These are phyloP conservation scores for Diplogelasinospora grovesii DNA, from an alignment of 495 filamentous ascomycete genomes.

Conservation along the genomic window DNA sequence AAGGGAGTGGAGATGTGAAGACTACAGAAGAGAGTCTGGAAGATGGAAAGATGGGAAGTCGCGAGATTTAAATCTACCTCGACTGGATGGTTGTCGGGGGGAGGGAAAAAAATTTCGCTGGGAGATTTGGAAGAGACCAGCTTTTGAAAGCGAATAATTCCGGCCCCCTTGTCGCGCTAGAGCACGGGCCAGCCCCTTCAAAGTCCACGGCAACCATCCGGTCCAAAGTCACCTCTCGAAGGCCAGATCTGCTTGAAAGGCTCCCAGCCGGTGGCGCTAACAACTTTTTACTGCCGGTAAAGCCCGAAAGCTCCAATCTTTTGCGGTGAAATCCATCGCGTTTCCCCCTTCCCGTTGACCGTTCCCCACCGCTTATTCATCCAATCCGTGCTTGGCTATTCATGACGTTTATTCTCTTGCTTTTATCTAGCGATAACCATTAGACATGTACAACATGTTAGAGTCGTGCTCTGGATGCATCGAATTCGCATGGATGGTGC, in stretches of 20 bases:
- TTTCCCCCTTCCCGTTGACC: too few species aligned
- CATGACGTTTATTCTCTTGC: too few species aligned
- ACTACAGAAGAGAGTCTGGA: conserved; percentile 28
- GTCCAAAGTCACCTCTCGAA: conserved; percentile 6
- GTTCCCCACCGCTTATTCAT: too few species aligned
- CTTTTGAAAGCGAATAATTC: conserved; percentile 34
- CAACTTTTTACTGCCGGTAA: conserved; percentile 24
- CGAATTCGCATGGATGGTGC: too few species aligned
- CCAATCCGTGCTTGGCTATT: too few species aligned
- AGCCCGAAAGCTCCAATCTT: conserved; percentile 25
- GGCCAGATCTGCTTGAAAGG: not conserved
- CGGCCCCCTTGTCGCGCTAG: conserved; percentile 25
- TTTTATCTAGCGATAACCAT: too few species aligned
- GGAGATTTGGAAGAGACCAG: conserved; percentile 22
- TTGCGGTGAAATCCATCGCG: conserved; percentile 7
- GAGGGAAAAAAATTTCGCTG: conserved; percentile 28
- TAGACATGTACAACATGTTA: too few species aligned
- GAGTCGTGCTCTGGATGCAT: too few species aligned
- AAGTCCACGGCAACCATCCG: conserved; percentile 20
- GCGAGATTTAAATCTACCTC: conserved; percentile 40
- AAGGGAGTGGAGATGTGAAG: conserved; percentile 39
- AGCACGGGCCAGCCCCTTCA: conserved; percentile 19
- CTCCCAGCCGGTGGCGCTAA: conserved; percentile 12
- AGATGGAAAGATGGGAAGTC: conserved; percentile 28
- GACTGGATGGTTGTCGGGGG: conserved; percentile 24